phyloP scores from a whole-genome alignment of 1,284 basidiomycete species.

The Thecaphora frezii region DNA sequence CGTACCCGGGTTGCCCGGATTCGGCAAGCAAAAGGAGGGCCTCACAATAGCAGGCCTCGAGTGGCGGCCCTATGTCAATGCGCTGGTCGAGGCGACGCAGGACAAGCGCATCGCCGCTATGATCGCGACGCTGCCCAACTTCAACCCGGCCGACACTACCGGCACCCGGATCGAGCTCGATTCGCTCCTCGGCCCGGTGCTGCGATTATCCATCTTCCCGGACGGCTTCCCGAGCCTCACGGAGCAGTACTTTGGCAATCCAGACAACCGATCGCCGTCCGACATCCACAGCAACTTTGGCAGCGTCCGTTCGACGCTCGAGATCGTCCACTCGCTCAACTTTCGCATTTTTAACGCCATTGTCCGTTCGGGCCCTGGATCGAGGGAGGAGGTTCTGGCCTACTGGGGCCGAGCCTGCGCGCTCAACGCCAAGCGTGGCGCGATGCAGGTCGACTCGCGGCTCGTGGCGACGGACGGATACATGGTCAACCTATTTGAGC shows the following conservation, averaged over 20 bases:
- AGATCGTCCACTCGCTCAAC: conserved; percentile 68
- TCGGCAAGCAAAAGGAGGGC: conserved; percentile 32
- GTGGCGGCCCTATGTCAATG: conserved; percentile 85
- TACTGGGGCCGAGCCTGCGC: conserved; percentile 76
- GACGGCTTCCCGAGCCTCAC: conserved; percentile 48
- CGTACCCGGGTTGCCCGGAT: neutral
- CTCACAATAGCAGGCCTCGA: conserved; percentile 61
- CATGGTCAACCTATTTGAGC: conserved; percentile 84
- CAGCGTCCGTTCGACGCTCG: conserved; percentile 47
- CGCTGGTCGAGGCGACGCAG: conserved; percentile 76
- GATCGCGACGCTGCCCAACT: conserved; percentile 71
- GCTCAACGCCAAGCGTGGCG: conserved; percentile 81
- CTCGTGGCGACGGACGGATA: conserved; percentile 89
- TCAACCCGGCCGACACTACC: conserved; percentile 69
- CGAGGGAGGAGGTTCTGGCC: conserved; percentile 80
- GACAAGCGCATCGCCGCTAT: conserved; percentile 76
- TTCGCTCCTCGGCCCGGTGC: conserved; percentile 49
- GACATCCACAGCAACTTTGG: conserved; percentile 44
- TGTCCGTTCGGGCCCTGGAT: conserved; percentile 76
- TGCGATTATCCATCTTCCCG: conserved; percentile 49
- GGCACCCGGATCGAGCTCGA: conserved; percentile 61
- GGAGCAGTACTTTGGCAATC: conserved; percentile 42
- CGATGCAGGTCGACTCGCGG: conserved; percentile 80
- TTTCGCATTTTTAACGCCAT: conserved; percentile 88
- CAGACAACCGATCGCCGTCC: conserved; percentile 28